phyloP scores from a whole-genome alignment of 345 rosid genomes.

The Ceriops zippeliana region DNA sequence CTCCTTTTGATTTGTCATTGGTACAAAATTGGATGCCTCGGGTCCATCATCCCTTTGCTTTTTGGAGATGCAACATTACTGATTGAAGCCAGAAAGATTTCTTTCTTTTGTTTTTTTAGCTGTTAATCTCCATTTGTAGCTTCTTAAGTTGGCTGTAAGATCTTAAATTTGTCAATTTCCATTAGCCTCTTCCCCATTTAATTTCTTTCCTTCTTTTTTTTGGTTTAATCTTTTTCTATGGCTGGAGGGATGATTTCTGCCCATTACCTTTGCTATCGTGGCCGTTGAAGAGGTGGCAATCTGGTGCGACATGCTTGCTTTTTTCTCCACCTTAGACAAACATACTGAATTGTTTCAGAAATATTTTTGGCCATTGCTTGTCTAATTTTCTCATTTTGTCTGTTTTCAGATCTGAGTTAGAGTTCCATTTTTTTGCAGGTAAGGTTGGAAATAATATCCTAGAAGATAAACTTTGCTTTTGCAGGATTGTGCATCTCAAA shows the following conservation, averaged over 20 bases:
- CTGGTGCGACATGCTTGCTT: conserved; percentile 34
- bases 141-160: conserved; percentile 12
- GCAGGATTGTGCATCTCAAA: not conserved
- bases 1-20: not conserved
- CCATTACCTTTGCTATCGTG: conserved; percentile 30
- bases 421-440: conserved; percentile 13
- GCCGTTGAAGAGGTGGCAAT: conserved; percentile 29
- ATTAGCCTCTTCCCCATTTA: conserved; percentile 18
- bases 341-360: conserved; percentile 20
- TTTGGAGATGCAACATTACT: not conserved
- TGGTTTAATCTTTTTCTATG: conserved; percentile 19
- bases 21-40: not conserved
- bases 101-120: not conserved
- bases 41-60: not conserved
- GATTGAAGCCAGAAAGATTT: conserved; percentile 1
- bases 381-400: not conserved
- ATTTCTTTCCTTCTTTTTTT: conserved; percentile 11
- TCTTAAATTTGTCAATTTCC: conserved; percentile 24
- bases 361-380: not conserved
- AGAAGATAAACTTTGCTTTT: not conserved
- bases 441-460: conserved; percentile 4
- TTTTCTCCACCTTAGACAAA: conserved; percentile 4
- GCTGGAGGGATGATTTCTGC: conserved; percentile 38
- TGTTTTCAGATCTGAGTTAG: conserved; percentile 5
- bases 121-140: conserved; percentile 7